Evolutionary conservation across 306 rosid species (phyloP).

Genomic region (Cyamopsis tetragonoloba): DNA sequence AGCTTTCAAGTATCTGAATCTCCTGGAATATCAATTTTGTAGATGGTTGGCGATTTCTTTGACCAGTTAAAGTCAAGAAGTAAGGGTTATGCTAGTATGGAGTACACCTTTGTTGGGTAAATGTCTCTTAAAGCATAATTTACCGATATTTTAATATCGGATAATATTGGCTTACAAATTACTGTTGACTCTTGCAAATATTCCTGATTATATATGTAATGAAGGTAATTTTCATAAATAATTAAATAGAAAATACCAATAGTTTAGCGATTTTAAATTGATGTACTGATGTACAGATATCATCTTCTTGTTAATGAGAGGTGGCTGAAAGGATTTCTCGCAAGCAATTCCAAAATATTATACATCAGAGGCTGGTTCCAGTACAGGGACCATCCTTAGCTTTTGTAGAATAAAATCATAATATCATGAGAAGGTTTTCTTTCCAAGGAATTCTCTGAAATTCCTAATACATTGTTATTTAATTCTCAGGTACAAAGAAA

Average conservation of each 20-base stretch:
- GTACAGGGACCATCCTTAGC: conserved; percentile 14
- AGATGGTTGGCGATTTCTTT: conserved; percentile 89
- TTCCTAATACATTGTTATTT: conserved; percentile 18
- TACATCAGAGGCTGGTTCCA: background rate
- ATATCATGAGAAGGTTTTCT: background rate
- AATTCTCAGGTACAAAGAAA: conserved; percentile 62
- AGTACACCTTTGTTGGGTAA: conserved; percentile 73
- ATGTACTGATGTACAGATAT: background rate
- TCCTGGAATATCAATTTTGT: conserved; percentile 25
- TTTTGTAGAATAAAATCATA: background rate
- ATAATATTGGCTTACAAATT: conserved; percentile 1
- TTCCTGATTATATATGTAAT: background rate
- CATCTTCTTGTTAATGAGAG: background rate
- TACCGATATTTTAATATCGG: background rate
- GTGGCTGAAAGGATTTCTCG: background rate
- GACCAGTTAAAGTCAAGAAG: conserved; percentile 97
- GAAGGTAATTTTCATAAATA: background rate
- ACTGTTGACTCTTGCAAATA: background rate
- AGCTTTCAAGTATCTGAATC: conserved; percentile 21
- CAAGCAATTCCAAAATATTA: background rate
- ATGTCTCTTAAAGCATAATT: conserved; percentile 28
- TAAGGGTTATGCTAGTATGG: conserved; percentile 98
- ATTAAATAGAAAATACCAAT: background rate
- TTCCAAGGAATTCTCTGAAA: background rate
- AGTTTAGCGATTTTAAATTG: conserved; percentile 9